Evolutionary conservation across 495 filamentous ascomycete species (phyloP).

Genomic region (Rhypophila decipiens): DNA sequence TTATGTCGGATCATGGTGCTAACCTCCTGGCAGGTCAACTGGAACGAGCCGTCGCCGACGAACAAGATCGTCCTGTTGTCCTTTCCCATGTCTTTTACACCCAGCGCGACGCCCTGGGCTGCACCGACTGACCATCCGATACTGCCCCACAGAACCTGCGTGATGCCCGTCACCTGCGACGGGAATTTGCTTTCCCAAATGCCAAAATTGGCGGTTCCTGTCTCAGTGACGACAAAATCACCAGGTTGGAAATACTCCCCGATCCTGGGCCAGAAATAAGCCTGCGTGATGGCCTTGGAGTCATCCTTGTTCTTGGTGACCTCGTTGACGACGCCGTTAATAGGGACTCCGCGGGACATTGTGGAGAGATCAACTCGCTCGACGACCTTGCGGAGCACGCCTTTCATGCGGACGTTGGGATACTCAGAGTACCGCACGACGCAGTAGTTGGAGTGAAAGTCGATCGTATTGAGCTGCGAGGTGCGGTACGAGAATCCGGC

Average conservation of each 20-base stretch:
- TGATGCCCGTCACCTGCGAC: conserved; percentile 63
- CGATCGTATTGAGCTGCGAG: conserved; percentile 75
- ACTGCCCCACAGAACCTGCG: conserved; percentile 83
- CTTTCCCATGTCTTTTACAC: conserved; percentile 50
- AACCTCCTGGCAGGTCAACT: conserved; percentile 79
- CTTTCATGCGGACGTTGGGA: conserved; percentile 76
- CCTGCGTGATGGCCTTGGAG: conserved; percentile 62
- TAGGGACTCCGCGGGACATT: conserved; percentile 36
- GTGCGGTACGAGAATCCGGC: conserved; percentile 81
- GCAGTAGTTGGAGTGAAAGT: conserved; percentile 76
- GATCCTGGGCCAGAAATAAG: conserved; percentile 79
- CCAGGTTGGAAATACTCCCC: conserved; percentile 68
- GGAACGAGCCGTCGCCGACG: conserved; percentile 81
- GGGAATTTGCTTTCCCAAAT: conserved; percentile 86
- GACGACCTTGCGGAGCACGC: conserved; percentile 71
- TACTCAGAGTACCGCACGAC: conserved; percentile 77
- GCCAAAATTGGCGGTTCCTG: conserved; percentile 85
- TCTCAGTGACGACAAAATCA: conserved; percentile 83
- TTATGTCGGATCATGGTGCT: conserved; percentile 77
- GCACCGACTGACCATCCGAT: conserved; percentile 80
- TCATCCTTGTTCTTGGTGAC: conserved; percentile 48
- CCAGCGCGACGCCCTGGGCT: conserved; percentile 68
- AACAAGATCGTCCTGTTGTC: conserved; percentile 69
- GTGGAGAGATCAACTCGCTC: conserved; percentile 52
- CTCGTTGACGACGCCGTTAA: conserved; percentile 48